Conservation (phyloP, 192 early-diverging fungal genomes). For the Coemansia sp. region DNA sequence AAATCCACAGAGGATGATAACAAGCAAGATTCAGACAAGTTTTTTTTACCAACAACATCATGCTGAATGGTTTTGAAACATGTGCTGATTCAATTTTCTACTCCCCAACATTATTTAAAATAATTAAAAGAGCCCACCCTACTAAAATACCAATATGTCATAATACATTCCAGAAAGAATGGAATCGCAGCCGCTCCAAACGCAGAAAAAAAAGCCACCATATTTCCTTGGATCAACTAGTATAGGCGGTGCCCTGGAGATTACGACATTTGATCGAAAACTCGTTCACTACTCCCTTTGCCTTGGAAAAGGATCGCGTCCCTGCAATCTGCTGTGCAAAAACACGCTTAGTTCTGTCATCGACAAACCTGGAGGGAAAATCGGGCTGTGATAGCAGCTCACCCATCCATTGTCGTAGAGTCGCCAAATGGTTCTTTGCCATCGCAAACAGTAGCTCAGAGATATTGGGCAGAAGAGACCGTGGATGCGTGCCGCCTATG, state of each 20-base stretch:
- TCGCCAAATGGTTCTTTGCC: constrained; percentile 29
- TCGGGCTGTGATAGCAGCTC: constrained; percentile 26
- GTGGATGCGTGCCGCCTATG: constrained; percentile 48
- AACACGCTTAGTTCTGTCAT: constrained; percentile 29
- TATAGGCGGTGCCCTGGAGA: constrained; percentile 32
- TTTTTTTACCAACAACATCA: too few species aligned
- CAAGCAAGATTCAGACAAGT: too few species aligned
- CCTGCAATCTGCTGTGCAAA: constrained; percentile 33
- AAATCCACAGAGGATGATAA: too few species aligned
- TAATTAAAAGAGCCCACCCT: too few species aligned
- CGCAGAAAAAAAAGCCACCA: not conserved
- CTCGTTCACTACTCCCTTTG: constrained; percentile 33
- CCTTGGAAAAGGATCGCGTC: constrained; percentile 35
- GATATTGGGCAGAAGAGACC: constrained; percentile 47
- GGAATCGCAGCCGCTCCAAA: not conserved
- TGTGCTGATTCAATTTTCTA: too few species aligned
- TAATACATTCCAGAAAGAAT: too few species aligned
- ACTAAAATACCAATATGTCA: too few species aligned
- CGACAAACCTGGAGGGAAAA: constrained; percentile 38
- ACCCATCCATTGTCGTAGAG: constrained; percentile 16
- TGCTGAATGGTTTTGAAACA: too few species aligned
- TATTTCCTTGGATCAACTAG: not conserved
- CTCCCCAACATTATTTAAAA: too few species aligned
- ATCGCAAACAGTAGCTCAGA: constrained; percentile 51
- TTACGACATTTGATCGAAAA: constrained; percentile 47